Conservation (phyloP, 352 stramenopile genomes). For the Phytopythium sindhum region DNA sequence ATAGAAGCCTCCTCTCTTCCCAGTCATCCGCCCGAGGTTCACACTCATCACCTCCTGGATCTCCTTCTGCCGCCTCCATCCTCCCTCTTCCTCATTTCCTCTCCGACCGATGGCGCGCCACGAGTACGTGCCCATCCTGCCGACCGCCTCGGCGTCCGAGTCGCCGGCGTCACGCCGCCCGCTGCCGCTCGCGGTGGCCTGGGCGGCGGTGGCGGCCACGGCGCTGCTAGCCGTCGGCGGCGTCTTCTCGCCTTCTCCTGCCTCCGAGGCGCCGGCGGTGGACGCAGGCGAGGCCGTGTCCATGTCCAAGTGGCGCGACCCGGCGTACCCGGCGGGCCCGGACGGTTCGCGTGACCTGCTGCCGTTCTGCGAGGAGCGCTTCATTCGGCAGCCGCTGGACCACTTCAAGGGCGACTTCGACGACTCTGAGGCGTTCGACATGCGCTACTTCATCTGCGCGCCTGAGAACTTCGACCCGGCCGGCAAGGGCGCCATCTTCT, state of each 20-base stretch:
- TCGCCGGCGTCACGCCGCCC: slow-evolving; percentile 7
- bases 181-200: slow-evolving; percentile 22
- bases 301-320: slow-evolving; percentile 1
- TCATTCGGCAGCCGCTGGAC: slow-evolving; percentile 43
- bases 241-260: neutral
- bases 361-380: slow-evolving; percentile 37
- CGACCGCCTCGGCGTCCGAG: slow-evolving; percentile 5
- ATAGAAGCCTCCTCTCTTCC: slow-evolving; percentile 1
- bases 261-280: neutral
- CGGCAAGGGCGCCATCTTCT: slow-evolving; percentile 50
- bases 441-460: slow-evolving; percentile 73
- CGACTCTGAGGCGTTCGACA: slow-evolving; percentile 23
- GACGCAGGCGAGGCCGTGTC: neutral
- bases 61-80: neutral
- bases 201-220: slow-evolving; percentile 17
- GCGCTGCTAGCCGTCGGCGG: slow-evolving; percentile 8
- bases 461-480: slow-evolving; percentile 36
- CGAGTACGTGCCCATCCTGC: slow-evolving; percentile 27
- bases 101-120: slow-evolving; percentile 7
- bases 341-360: slow-evolving; percentile 35
- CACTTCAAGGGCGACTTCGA: slow-evolving; percentile 33
- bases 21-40: neutral
- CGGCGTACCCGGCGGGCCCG: slow-evolving; percentile 14
- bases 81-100: slow-evolving; percentile 4
- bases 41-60: neutral